These are phyloP conservation scores for Diplosphaera chodatii DNA, from an alignment of 139 green algal genomes.

Conservation along the genomic window DNA sequence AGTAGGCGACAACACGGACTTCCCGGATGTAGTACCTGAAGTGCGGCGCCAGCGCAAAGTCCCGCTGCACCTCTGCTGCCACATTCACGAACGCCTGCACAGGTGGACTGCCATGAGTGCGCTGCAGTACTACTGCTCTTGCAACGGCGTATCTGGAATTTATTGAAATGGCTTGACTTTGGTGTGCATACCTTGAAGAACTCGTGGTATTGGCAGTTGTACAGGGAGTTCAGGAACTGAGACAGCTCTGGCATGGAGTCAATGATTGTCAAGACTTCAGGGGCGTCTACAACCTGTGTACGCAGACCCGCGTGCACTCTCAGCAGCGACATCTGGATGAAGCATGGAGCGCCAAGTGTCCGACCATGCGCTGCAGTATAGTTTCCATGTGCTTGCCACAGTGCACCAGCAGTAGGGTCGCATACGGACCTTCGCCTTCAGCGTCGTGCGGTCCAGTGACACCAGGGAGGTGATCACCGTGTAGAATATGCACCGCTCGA, in stretches of 20 bases:
- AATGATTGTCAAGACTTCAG: conserved; percentile 93
- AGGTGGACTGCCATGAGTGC: no score
- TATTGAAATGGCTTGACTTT: no score
- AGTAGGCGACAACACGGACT: conserved; percentile 79
- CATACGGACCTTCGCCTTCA: conserved; percentile 63
- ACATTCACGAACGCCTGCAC: conserved; percentile 67
- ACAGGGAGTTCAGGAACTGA: conserved; percentile 80
- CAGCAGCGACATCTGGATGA: no score
- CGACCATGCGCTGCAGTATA: no score
- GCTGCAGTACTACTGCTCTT: no score
- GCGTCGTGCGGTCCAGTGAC: conserved; percentile 52
- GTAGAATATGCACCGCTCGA: conserved; percentile 87
- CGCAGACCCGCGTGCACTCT: no score
- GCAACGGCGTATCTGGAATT: no score
- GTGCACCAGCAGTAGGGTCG: no score
- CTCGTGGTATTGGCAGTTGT: conserved; percentile 84
- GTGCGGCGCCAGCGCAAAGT: conserved; percentile 82
- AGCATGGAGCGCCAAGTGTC: no score
- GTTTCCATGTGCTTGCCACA: no score
- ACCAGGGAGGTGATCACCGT: conserved; percentile 74
- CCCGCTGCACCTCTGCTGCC: conserved; percentile 48
- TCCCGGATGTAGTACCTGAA: conserved; percentile 91
- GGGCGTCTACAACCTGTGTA: conserved; percentile 74
- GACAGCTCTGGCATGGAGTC: conserved; percentile 67
- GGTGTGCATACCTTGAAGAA: conserved; percentile 91